Base-by-base conservation (phyloP, 805 yeast genomes). In the Kodamaea kakaduensis region DNA sequence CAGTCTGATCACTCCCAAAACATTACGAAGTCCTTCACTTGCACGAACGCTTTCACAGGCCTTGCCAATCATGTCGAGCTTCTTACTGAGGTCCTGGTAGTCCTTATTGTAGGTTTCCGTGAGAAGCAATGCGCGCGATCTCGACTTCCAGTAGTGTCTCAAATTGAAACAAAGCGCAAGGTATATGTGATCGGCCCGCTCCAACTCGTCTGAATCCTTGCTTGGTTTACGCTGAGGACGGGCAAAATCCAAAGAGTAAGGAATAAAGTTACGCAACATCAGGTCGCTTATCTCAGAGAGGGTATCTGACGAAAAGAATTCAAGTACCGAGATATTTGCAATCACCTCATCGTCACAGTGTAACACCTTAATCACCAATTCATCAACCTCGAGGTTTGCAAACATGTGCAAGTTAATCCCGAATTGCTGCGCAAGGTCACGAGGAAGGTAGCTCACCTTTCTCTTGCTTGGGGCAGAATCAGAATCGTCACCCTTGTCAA, bases 381-480 rank as follows among this genome's bases (percentile, higher is more conserved):
- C 83, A 4, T 73, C 77, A 24, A 81, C 95, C 1, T 80, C 46
- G 15, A 76, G 45, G 26, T 65, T 64, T 4, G 86, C 70, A 59
- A 78, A 86, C 64, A 78, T 71, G 54, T 93, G 97, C 34, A 93
- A 67, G 53, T 90, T 89, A 52, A 93, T 93, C 25, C 95, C 96
- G 64, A 93, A 88, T 49, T 87, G 97, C 54, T 93, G 98, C 1
- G 95, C 85, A 29, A 88, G 62, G 49, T 90, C 97, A 41, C 94
- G 70, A 1, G 95, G 75, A 33, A 93, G 68, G 43, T 81, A 81
- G 0, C 89, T 67, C 1, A 84, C 58, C 50, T 84, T 83, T 26
- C 70, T 68, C 36, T 31, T 32, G 24, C 45, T 48, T 64, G 38
- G 66, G 9, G 42, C 30, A 2, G 34, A 26, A 9, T 39, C 44